Evolutionary conservation across 345 rosid species (phyloP).

Genomic region (Salix brachista): DNA sequence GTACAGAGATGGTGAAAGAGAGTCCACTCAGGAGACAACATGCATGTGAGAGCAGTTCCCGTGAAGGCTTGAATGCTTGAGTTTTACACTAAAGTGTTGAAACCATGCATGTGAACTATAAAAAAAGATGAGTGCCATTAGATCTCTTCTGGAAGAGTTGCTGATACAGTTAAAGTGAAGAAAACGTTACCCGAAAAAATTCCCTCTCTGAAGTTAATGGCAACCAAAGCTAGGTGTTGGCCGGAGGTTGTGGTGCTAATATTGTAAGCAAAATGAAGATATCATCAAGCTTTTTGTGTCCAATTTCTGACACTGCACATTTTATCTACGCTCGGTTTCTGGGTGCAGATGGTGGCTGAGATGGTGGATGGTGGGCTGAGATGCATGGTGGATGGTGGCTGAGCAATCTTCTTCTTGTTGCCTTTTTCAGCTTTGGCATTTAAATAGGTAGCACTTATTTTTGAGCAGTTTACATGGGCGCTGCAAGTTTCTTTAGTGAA

Average conservation of each 20-base stretch:
- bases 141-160: conserved; percentile 17
- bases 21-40: conserved; percentile 27
- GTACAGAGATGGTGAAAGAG: conserved; percentile 8
- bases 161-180: background rate
- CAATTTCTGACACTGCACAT: background rate
- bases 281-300: background rate
- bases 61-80: conserved; percentile 21
- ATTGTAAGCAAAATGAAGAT: background rate
- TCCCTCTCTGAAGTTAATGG: background rate
- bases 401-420: background rate
- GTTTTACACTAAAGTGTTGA: conserved; percentile 48
- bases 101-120: conserved; percentile 50
- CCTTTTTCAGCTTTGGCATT: conserved; percentile 4
- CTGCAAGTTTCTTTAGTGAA: conserved; percentile 19
- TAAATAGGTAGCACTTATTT: conserved; percentile 8
- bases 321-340: background rate
- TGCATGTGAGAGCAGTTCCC: conserved; percentile 25
- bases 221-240: background rate
- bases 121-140: conserved; percentile 13
- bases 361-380: background rate
- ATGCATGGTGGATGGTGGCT: conserved; percentile 7
- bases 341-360: background rate
- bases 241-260: background rate
- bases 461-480: conserved; percentile 33
- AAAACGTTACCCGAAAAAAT: conserved; percentile 8